A percentile compares a stretch with the other conserved stretches of the same genome.
These are phyloP conservation scores for Mycena citricolor DNA, from an alignment of 1,284 basidiomycete species.

Conservation along the genomic window DNA sequence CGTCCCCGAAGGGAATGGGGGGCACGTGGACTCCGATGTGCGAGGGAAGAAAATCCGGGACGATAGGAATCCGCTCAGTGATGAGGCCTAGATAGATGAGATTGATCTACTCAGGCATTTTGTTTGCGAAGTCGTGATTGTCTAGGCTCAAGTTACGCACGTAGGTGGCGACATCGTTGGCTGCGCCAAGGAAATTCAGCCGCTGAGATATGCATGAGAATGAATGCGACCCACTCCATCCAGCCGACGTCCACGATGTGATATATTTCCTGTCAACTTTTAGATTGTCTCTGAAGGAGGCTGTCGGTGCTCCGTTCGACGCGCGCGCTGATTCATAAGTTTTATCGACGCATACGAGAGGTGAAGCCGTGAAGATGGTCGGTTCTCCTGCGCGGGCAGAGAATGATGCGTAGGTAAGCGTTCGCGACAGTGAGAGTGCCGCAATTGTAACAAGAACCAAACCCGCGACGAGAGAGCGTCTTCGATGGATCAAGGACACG, in stretches of 20 bases:
- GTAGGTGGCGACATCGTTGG: slow-evolving; percentile 72
- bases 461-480: no score
- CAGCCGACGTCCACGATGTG: slow-evolving; percentile 67
- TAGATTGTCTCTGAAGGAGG: slow-evolving; percentile 58
- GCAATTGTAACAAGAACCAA: no score
- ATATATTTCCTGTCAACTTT: slow-evolving; percentile 60
- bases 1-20: slow-evolving; percentile 48
- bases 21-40: slow-evolving; percentile 53
- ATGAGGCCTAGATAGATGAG: slow-evolving; percentile 65
- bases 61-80: slow-evolving; percentile 62
- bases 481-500: no score
- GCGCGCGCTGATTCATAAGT: no score
- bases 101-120: slow-evolving; percentile 45
- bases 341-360: no score
- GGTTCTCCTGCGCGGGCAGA: no score
- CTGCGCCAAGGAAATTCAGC: slow-evolving; percentile 32
- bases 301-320: slow-evolving; percentile 51
- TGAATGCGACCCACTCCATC: slow-evolving; percentile 58
- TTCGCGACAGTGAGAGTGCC: no score
- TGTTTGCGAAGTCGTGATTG: background rate
- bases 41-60: slow-evolving; percentile 64
- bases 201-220: slow-evolving; percentile 1
- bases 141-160: slow-evolving; percentile 30
- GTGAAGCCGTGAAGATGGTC: no score
- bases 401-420: no score